phyloP scores from a whole-genome alignment of 2,329 filamentous ascomycete genomes.

The Cryphonectria carpinicola region DNA sequence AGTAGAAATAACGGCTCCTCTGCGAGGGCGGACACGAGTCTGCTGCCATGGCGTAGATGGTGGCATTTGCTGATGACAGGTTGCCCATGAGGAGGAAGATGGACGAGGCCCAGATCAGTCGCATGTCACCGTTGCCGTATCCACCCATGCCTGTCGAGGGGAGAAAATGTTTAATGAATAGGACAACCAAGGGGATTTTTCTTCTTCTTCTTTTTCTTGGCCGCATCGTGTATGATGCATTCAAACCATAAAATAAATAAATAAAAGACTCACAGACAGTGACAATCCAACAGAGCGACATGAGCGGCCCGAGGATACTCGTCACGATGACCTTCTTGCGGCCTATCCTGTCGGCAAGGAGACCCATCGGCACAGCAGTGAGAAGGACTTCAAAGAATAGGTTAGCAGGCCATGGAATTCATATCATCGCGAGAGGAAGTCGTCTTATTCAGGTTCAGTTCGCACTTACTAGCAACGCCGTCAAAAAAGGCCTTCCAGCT shows the following conservation, averaged over 20 bases:
- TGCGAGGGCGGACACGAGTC: conserved; percentile 27
- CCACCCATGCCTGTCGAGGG: conserved; percentile 18
- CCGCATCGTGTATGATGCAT: too few species aligned
- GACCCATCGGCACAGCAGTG: conserved; percentile 27
- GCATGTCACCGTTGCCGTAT: conserved; percentile 22
- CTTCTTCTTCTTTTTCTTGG: too few species aligned
- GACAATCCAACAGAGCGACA: conserved; percentile 25
- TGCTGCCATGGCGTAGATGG: conserved; percentile 29
- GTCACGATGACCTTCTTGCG: conserved; percentile 26
- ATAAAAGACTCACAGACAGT: conserved; percentile 18
- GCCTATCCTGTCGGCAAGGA: conserved; percentile 28
- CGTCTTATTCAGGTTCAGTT: too few species aligned
- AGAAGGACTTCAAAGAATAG: conserved; percentile 22
- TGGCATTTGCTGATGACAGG: conserved; percentile 28
- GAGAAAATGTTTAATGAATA: background rate
- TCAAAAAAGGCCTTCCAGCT: conserved; percentile 29
- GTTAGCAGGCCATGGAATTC: background rate
- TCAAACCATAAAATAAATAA: background rate
- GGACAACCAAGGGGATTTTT: too few species aligned
- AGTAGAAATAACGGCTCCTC: conserved; percentile 29
- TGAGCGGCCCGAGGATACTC: conserved; percentile 24
- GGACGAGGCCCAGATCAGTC: conserved; percentile 25
- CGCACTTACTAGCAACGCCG: conserved; percentile 23
- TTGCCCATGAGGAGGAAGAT: conserved; percentile 29
- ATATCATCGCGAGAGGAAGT: background rate